Conservation (phyloP, 495 filamentous ascomycete genomes). For the Parathielavia appendiculata region DNA sequence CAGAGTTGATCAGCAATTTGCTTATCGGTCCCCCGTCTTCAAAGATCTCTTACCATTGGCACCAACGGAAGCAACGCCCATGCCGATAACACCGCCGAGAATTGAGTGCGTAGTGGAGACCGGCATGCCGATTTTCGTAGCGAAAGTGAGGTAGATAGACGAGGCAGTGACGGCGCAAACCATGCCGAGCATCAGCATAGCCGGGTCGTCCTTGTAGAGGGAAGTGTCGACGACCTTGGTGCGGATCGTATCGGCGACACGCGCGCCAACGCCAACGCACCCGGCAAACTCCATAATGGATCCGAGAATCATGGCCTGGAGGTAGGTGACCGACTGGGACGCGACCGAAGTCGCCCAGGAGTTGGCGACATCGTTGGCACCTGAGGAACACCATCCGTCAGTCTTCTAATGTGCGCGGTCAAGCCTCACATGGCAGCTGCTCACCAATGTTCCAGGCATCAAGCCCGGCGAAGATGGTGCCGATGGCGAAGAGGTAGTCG, state of each 20-base stretch:
- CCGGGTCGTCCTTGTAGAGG: slow-evolving; percentile 49
- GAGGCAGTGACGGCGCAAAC: slow-evolving; percentile 56
- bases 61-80: slow-evolving; percentile 55
- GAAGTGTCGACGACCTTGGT: slow-evolving; percentile 56
- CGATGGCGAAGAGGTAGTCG: slow-evolving; percentile 69
- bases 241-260: slow-evolving; percentile 63
- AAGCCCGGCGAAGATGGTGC: slow-evolving; percentile 69
- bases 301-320: slow-evolving; percentile 63
- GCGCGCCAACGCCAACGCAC: slow-evolving; percentile 57
- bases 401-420: not conserved
- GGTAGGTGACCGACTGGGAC: slow-evolving; percentile 60
- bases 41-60: slow-evolving; percentile 34
- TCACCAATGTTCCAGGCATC: slow-evolving; percentile 65
- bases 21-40: too few species aligned
- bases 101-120: slow-evolving; percentile 65
- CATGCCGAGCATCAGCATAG: slow-evolving; percentile 58
- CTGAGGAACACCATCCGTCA: slow-evolving; percentile 8
- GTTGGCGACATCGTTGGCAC: slow-evolving; percentile 72
- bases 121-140: slow-evolving; percentile 52
- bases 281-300: slow-evolving; percentile 64
- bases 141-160: slow-evolving; percentile 54
- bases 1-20: too few species aligned
- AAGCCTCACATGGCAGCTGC: not conserved
- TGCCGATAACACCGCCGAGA: slow-evolving; percentile 57
- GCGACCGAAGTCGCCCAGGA: slow-evolving; percentile 67